Conservation (phyloP, 2,329 filamentous ascomycete species). For the Cladosporium sp. region DNA sequence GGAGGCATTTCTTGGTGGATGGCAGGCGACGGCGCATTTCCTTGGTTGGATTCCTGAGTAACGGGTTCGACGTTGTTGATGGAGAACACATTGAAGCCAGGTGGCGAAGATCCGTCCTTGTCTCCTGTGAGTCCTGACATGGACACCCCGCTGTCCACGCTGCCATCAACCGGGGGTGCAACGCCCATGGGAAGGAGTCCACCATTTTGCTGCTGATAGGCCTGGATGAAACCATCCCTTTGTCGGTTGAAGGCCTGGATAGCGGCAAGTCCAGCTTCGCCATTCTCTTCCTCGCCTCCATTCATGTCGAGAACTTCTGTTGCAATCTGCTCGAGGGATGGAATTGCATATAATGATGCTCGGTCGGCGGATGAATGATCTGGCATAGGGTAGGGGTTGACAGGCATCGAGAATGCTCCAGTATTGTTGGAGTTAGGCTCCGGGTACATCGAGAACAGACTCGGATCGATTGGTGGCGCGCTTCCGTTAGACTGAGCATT, state of each 20-base stretch:
- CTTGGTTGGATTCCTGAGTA: conserved; percentile 5
- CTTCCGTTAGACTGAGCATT: conserved; percentile 5
- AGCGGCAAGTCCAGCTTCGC: conserved; percentile 21
- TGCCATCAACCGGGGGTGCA: conserved; percentile 26
- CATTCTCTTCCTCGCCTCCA: conserved; percentile 25
- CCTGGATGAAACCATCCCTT: conserved; percentile 21
- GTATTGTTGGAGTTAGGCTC: conserved; percentile 20
- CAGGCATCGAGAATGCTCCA: conserved; percentile 9
- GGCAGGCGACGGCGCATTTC: neutral
- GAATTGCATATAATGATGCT: conserved; percentile 28
- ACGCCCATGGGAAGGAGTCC: conserved; percentile 20
- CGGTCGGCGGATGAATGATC: conserved; percentile 27
- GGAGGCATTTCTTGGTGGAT: conserved; percentile 12
- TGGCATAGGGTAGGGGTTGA: conserved; percentile 20
- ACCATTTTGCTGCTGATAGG: conserved; percentile 24
- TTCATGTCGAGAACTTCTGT: conserved; percentile 40
- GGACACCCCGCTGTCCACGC: conserved; percentile 35
- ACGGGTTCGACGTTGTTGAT: neutral
- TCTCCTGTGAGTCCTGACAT: conserved; percentile 26
- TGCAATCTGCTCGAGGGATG: conserved; percentile 39
- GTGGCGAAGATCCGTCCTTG: conserved; percentile 19
- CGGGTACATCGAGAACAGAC: conserved; percentile 28
- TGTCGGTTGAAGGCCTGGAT: conserved; percentile 20
- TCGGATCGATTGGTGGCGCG: conserved; percentile 29
- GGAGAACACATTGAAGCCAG: conserved; percentile 7